phyloP scores from a whole-genome alignment of 2,329 filamentous ascomycete genomes.

The Lachnellula suecica region DNA sequence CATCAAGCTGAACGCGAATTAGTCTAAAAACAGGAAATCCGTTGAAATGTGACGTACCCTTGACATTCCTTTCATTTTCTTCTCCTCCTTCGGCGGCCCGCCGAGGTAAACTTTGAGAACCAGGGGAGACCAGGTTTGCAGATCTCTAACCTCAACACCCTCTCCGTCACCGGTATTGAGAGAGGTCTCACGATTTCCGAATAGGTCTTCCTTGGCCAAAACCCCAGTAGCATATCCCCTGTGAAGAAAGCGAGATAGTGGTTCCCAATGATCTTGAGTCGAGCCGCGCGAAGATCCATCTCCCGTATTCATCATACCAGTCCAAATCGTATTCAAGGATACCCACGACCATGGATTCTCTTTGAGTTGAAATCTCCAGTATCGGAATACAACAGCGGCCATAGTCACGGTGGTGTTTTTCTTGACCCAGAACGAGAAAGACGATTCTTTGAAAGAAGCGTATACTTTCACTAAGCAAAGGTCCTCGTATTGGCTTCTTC shows the following conservation, averaged over 20 bases:
- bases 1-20: constrained; percentile 3
- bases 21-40: not conserved
- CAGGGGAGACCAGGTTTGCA: not conserved
- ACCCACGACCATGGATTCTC: not conserved
- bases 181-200: not conserved
- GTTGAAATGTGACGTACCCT: not conserved
- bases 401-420: constrained; percentile 6
- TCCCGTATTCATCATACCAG: not conserved
- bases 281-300: not conserved
- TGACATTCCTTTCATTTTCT: constrained; percentile 4
- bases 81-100: not conserved
- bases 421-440: constrained; percentile 8
- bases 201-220: constrained; percentile 3
- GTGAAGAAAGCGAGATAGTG: constrained; percentile 3
- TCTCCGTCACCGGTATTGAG: not conserved
- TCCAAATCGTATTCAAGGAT: not conserved
- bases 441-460: not conserved
- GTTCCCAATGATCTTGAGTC: constrained; percentile 1
- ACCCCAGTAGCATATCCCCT: not conserved
- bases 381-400: constrained; percentile 7
- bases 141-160: not conserved
- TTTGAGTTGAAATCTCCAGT: constrained; percentile 9
- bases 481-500: not conserved
- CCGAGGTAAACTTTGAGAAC: constrained; percentile 8
- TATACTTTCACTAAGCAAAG: not conserved